phyloP scores from a whole-genome alignment of 1,139 yeast species.

The Pneumocystis carinii region DNA sequence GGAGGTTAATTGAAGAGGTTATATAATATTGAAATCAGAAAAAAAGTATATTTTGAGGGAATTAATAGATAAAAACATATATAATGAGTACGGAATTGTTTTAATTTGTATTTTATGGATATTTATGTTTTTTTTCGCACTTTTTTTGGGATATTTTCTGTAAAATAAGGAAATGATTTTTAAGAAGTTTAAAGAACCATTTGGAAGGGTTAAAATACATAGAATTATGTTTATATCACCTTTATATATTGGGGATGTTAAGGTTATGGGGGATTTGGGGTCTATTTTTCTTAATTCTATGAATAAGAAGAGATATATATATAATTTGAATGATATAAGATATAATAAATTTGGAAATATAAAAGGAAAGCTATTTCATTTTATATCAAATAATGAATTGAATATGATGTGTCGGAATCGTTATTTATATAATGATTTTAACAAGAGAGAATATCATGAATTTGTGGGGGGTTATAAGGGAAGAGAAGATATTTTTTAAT shows the following conservation, averaged over 20 bases:
- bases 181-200: background rate
- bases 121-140: background rate
- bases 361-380: background rate
- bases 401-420: background rate
- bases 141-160: background rate
- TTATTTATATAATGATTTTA: background rate
- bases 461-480: background rate
- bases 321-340: background rate
- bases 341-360: background rate
- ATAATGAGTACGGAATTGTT: background rate
- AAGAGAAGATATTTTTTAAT: background rate
- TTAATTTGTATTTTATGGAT: background rate
- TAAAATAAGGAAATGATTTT: background rate
- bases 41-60: background rate
- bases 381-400: background rate
- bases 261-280: background rate
- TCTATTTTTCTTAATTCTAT: background rate
- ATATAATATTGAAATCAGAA: background rate
- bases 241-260: background rate
- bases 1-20: background rate
- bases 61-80: background rate
- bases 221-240: background rate
- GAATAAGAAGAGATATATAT: background rate
- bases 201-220: background rate
- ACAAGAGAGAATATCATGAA: background rate